Conservation (phyloP, 176 grass and related monocot genomes). For the Pontederia crassipes region DNA sequence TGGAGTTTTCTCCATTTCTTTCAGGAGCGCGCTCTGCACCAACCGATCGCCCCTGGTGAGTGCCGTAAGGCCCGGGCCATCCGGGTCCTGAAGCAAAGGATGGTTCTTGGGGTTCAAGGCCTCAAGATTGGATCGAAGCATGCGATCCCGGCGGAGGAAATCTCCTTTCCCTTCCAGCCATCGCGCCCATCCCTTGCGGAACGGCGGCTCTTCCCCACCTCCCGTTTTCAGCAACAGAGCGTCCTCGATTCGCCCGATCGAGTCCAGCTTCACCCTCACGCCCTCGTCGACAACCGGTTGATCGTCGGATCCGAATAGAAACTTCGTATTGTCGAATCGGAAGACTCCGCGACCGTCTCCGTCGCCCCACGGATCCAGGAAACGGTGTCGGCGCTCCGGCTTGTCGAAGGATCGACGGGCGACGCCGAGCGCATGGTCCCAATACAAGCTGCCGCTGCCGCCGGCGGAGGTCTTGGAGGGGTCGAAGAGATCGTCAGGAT, state of each 20-base stretch:
- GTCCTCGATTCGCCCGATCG: constrained; percentile 60
- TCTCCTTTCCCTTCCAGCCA: constrained; percentile 89
- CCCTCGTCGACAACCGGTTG: constrained; percentile 77
- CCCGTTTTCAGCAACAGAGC: constrained; percentile 60
- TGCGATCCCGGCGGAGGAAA: constrained; percentile 72
- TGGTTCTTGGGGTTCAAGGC: constrained; percentile 81
- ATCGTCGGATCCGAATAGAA: constrained; percentile 81
- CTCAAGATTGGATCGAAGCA: constrained; percentile 85
- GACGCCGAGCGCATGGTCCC: constrained; percentile 71
- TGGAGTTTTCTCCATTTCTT: constrained; percentile 42
- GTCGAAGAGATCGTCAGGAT: not conserved
- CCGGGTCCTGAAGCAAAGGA: constrained; percentile 87
- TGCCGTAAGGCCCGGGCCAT: constrained; percentile 47
- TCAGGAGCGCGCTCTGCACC: constrained; percentile 45
- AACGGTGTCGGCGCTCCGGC: constrained; percentile 9
- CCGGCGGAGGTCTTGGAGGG: not conserved
- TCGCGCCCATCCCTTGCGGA: constrained; percentile 60
- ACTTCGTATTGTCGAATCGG: constrained; percentile 4
- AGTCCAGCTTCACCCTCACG: constrained; percentile 55
- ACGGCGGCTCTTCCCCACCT: constrained; percentile 31
- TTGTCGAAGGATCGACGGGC: constrained; percentile 66
- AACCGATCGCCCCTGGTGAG: constrained; percentile 69
- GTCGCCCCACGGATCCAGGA: not conserved
- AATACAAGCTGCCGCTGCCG: constrained; percentile 33
- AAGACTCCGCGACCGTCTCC: constrained; percentile 1